These are phyloP conservation scores for Rhododendron molle DNA, from an alignment of 148 eudicot genomes.

Conservation along the genomic window DNA sequence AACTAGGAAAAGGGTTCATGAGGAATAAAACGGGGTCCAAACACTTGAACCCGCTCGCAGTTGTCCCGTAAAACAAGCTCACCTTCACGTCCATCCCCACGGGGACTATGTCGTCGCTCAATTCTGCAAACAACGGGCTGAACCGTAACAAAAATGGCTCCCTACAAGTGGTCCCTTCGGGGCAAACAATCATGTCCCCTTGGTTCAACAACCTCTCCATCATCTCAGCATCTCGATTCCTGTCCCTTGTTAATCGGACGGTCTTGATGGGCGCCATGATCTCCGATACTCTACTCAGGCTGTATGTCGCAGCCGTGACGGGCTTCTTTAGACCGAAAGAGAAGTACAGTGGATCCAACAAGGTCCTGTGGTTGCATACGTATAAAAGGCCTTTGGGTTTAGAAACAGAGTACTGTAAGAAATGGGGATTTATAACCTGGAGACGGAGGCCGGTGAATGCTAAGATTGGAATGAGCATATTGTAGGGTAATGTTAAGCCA, in stretches of 20 bases:
- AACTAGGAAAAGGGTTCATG: slow-evolving; percentile 63
- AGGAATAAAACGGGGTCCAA: slow-evolving; percentile 74
- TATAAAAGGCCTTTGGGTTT: slow-evolving; percentile 45
- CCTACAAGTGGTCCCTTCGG: slow-evolving; percentile 88
- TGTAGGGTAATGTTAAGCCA: slow-evolving; percentile 39
- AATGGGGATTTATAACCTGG: slow-evolving; percentile 11
- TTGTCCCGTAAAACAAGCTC: slow-evolving; percentile 79
- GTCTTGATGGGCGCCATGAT: slow-evolving; percentile 67
- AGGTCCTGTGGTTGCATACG: slow-evolving; percentile 72
- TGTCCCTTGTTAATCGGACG: slow-evolving; percentile 47
- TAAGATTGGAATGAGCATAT: slow-evolving; percentile 29
- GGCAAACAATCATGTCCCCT: slow-evolving; percentile 68
- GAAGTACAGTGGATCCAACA: slow-evolving; percentile 65
- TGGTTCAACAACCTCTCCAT: slow-evolving; percentile 45
- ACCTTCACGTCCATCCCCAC: slow-evolving; percentile 58
- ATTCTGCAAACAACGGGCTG: slow-evolving; percentile 69
- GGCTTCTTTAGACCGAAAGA: slow-evolving; percentile 49
- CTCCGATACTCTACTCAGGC: slow-evolving; percentile 68
- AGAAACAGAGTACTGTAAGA: not conserved
- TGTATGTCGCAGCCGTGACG: slow-evolving; percentile 64
- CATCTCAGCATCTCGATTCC: slow-evolving; percentile 43
- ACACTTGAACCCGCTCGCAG: slow-evolving; percentile 64
- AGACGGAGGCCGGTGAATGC: slow-evolving; percentile 44
- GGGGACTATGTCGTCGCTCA: slow-evolving; percentile 58
- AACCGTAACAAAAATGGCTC: slow-evolving; percentile 68